phyloP scores from a whole-genome alignment of 1,139 yeast genomes.

The Hemisphaericaspora xylanilytica region DNA sequence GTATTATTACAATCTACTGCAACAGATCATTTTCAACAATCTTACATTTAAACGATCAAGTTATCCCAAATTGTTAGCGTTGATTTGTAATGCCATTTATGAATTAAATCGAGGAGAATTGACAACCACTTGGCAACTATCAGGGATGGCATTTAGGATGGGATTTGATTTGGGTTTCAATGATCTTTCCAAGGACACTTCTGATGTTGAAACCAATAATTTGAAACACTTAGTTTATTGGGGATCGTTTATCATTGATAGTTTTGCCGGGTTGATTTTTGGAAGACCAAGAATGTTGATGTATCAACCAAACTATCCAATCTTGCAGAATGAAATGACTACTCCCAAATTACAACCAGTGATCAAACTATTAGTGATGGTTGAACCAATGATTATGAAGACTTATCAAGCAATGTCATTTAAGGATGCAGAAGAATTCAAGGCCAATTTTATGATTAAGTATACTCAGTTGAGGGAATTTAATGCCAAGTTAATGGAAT shows the following conservation, averaged over 20 bases:
- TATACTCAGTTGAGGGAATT: slow-evolving; percentile 8
- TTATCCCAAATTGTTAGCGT: slow-evolving; percentile 10
- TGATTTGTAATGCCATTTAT: slow-evolving; percentile 8
- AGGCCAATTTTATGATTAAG: slow-evolving; percentile 8
- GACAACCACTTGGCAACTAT: slow-evolving; percentile 11
- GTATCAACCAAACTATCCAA: slow-evolving; percentile 5
- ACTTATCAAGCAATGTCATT: slow-evolving; percentile 11
- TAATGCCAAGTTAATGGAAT: slow-evolving; percentile 7
- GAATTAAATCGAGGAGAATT: slow-evolving; percentile 11
- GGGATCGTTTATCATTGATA: slow-evolving; percentile 12
- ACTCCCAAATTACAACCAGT: slow-evolving; percentile 7
- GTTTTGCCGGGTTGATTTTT: slow-evolving; percentile 10
- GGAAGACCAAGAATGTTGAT: slow-evolving; percentile 12
- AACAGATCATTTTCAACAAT: slow-evolving; percentile 4
- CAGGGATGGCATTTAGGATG: slow-evolving; percentile 12
- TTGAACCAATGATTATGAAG: slow-evolving; percentile 10
- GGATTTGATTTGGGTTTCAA: slow-evolving; percentile 12
- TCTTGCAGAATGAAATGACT: slow-evolving; percentile 1
- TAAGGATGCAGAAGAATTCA: slow-evolving; percentile 9
- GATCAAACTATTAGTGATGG: slow-evolving; percentile 5
- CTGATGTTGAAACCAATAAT: slow-evolving; percentile 5
- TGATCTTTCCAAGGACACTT: slow-evolving; percentile 6
- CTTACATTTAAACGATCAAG: slow-evolving; percentile 7
- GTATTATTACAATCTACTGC: slow-evolving; percentile 7
- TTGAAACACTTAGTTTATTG: slow-evolving; percentile 9